phyloP scores from a whole-genome alignment of 2,329 filamentous ascomycete genomes.

The Aspergillus clavatus region DNA sequence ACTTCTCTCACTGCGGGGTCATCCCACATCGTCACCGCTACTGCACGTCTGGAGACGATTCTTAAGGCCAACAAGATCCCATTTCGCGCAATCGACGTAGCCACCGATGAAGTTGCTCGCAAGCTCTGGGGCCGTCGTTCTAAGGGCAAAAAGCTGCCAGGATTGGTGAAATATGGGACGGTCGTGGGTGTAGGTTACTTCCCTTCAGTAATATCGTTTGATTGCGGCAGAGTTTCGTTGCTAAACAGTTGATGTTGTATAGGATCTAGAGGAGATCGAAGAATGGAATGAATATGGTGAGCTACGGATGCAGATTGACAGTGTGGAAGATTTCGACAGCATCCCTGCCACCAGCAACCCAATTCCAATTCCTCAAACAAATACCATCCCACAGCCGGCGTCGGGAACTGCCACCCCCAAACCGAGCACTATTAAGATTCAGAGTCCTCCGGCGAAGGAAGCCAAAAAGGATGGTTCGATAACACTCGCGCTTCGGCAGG shows the following conservation, averaged over 20 bases:
- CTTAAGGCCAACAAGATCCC: constrained; percentile 90
- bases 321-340: constrained; percentile 31
- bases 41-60: constrained; percentile 92
- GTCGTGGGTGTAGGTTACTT: constrained; percentile 70
- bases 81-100: constrained; percentile 87
- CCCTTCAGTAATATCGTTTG: not conserved
- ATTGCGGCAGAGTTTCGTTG: not conserved
- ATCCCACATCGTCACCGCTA: constrained; percentile 93
- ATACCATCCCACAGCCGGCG: constrained; percentile 22
- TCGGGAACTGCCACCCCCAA: constrained; percentile 22
- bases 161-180: constrained; percentile 78
- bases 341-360: constrained; percentile 28
- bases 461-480: constrained; percentile 35
- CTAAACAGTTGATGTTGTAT: constrained; percentile 10
- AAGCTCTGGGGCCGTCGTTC: constrained; percentile 83
- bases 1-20: constrained; percentile 94
- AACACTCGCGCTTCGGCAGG: constrained; percentile 41
- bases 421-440: constrained; percentile 39
- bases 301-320: constrained; percentile 73
- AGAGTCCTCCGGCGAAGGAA: constrained; percentile 35
- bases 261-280: constrained; percentile 92
- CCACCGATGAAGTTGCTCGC: constrained; percentile 81
- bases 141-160: constrained; percentile 83
- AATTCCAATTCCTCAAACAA: constrained; percentile 17
- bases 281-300: constrained; percentile 99